These are phyloP conservation scores for Fusarium metavorans DNA, from an alignment of 2,329 filamentous ascomycete genomes.

Conservation along the genomic window DNA sequence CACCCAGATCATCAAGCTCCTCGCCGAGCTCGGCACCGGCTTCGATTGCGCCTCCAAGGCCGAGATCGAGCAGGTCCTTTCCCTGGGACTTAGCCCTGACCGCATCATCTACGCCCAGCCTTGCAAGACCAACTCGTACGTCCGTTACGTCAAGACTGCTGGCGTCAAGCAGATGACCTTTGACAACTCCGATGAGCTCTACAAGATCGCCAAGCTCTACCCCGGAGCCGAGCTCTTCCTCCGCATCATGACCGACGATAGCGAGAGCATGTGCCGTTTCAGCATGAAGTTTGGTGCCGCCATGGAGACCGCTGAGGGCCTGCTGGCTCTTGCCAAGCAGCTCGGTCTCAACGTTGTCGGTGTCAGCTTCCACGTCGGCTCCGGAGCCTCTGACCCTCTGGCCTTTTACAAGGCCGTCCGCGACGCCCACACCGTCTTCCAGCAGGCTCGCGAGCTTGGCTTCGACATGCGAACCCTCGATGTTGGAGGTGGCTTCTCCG, in stretches of 20 bases:
- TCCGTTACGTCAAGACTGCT: slow-evolving; percentile 86
- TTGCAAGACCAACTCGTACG: slow-evolving; percentile 99
- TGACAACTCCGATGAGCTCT: slow-evolving; percentile 96
- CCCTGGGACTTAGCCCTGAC: slow-evolving; percentile 83
- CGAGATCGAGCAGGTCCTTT: slow-evolving; percentile 93
- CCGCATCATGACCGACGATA: slow-evolving; percentile 96
- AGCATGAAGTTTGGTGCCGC: slow-evolving; percentile 98
- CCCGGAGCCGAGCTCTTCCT: slow-evolving; percentile 92
- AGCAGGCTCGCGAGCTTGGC: slow-evolving; percentile 81
- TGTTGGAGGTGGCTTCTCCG: slow-evolving; percentile 92
- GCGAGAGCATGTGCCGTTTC: slow-evolving; percentile 90
- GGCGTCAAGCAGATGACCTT: slow-evolving; percentile 99
- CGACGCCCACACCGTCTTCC: slow-evolving; percentile 90
- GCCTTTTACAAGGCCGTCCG: slow-evolving; percentile 92
- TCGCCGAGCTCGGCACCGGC: slow-evolving; percentile 88
- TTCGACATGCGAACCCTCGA: slow-evolving; percentile 89
- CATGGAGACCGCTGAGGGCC: slow-evolving; percentile 81
- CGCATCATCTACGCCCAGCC: slow-evolving; percentile 99
- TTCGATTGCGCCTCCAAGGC: slow-evolving; percentile 99
- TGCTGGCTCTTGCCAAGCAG: slow-evolving; percentile 83
- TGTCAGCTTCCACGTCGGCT: slow-evolving; percentile 98
- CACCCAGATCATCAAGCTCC: slow-evolving; percentile 85
- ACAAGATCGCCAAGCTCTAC: slow-evolving; percentile 95
- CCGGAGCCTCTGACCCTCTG: slow-evolving; percentile 91
- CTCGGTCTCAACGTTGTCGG: slow-evolving; percentile 92